These are phyloP conservation scores for Leccinum obscurum DNA, from an alignment of 768 basidiomycete genomes.

Conservation along the genomic window DNA sequence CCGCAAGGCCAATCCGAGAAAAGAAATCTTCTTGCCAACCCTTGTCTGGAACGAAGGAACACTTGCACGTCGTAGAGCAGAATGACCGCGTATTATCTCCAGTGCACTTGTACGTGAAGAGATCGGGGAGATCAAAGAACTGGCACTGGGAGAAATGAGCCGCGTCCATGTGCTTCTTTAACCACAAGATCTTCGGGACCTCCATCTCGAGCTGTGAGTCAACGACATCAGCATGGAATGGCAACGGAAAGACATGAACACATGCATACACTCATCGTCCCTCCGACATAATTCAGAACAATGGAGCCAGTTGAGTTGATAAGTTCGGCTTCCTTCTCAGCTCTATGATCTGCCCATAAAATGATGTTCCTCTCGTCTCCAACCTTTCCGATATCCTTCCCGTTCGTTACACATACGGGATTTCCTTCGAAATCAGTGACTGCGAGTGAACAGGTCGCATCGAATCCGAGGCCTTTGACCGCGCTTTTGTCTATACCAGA, in stretches of 20 bases:
- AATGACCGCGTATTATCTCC: conserved; percentile 68
- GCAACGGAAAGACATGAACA: neutral
- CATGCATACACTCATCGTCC: conserved; percentile 82
- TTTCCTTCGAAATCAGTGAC: conserved; percentile 74
- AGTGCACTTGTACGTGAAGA: conserved; percentile 92
- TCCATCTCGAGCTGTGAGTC: conserved; percentile 89
- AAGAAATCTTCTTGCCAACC: conserved; percentile 95
- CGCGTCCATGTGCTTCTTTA: conserved; percentile 83
- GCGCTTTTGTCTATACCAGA: conserved; percentile 53
- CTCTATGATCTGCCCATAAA: conserved; percentile 96
- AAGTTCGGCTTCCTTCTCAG: conserved; percentile 84
- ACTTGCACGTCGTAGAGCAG: conserved; percentile 97
- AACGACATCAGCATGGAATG: conserved; percentile 8
- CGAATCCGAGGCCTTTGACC: conserved; percentile 90
- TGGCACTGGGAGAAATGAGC: conserved; percentile 72
- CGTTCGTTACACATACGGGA: conserved; percentile 75
- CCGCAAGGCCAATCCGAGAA: conserved; percentile 73
- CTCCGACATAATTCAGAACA: conserved; percentile 93
- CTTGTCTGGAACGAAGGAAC: conserved; percentile 80
- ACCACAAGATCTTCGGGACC: conserved; percentile 95
- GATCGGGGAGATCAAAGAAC: conserved; percentile 94
- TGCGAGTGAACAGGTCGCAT: conserved; percentile 95
- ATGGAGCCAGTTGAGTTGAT: conserved; percentile 85
- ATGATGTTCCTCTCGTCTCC: conserved; percentile 82
- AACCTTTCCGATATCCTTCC: conserved; percentile 53